Evolutionary conservation across 2,329 filamentous ascomycete species (phyloP), one percentile per base, ranked within the genome.

Genomic region (Neonectria neomacrospora): DNA sequence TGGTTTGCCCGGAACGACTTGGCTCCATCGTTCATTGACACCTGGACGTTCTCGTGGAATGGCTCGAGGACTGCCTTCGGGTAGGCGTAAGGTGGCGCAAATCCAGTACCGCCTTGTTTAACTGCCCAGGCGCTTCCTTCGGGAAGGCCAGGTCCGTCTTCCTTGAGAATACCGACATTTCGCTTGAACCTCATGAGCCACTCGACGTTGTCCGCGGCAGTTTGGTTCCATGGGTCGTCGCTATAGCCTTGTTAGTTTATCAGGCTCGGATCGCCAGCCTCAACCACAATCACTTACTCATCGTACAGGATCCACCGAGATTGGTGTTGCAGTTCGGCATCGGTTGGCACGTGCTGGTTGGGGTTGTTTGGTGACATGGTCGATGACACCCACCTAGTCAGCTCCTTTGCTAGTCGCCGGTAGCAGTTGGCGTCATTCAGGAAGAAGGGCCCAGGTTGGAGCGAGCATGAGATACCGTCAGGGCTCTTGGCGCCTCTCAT

Each of bases 211-310:
- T 90, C 88, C 30, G 87, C 87, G 1, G 86, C 85, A 0, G 87
- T 90, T 68, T 88, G 84, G 72, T 90, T 89, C 85, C 86, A 89
- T 2, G 86, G 85, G 68, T 89, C 87, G 60, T 89, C 87, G 60
- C 85, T 87, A 18, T 3, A 23, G 7, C 5, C 39, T 23, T 61
- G 66, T 74, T 65, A 77, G 69, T 52, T 53, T n/a, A 32, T 34
- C 7, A 20, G 22, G 2, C 20, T 22, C 8, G 22, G 23, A 41
- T 44, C 37, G 11, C 8, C 2, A 28, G 34, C n/a, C 7, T 20
- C 10, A 30, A 11, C 1, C 12, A 28, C 5, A 44, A 53, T 30
- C n/a, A 80, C 85, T 76, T 76, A 88, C 82, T 88, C 86, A 58
- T 89, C 86, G 61, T 88, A 90, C 0, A 89, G 76, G 37, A 89